A percentile compares a stretch with the other conserved stretches of the same genome.
Conservation (phyloP, 257 asterid genomes). For the Ilex aquifolium region DNA sequence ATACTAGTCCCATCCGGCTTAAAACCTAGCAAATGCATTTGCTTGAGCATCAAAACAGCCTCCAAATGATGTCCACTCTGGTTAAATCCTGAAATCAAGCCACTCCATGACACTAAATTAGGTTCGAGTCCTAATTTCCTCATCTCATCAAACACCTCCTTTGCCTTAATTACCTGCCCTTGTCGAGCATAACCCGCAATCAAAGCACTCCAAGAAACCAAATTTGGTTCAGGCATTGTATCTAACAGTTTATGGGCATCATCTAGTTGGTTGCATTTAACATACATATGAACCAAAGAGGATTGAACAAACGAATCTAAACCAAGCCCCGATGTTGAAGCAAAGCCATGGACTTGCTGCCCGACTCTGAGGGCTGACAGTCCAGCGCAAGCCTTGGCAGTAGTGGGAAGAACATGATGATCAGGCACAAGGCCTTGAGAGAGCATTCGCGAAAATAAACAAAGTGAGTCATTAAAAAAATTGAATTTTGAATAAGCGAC, state of each 20-base stretch:
- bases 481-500: neutral
- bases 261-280: neutral
- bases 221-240: neutral
- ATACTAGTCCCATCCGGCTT: conserved; percentile 1
- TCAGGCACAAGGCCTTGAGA: neutral
- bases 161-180: neutral
- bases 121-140: neutral
- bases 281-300: conserved; percentile 2
- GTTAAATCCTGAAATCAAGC: neutral
- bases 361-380: neutral
- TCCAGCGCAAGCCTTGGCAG: neutral
- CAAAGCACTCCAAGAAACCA: conserved; percentile 1
- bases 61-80: neutral
- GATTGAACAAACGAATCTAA: conserved; percentile 1
- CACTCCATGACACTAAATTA: neutral
- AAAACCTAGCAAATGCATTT: neutral
- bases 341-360: neutral
- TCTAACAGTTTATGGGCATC: neutral
- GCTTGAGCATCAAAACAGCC: neutral
- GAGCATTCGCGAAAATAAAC: neutral
- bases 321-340: neutral
- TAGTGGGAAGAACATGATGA: neutral
- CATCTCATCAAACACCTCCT: neutral
- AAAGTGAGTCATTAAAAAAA: neutral
- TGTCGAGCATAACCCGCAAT: conserved; percentile 1